A percentile compares a stretch with the other conserved stretches of the same genome.
Conservation (phyloP, 176 grass and related monocot species). For the Cocos nucifera region DNA sequence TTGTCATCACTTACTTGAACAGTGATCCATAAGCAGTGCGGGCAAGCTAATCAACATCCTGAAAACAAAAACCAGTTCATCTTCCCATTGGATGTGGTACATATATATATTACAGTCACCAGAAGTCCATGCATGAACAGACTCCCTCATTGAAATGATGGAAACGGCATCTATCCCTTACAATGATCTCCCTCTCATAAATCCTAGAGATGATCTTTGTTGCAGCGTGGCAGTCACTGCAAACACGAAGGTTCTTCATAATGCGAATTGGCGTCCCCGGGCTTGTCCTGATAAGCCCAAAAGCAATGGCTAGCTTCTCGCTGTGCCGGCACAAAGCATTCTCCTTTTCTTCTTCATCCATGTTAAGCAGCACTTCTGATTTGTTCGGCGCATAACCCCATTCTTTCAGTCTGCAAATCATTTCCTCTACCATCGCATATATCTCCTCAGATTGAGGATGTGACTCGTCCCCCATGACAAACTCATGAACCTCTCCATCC, state of each 20-base stretch:
- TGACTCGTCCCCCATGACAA: constrained; percentile 6
- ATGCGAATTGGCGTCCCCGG: constrained; percentile 11
- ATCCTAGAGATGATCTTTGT: constrained; percentile 7
- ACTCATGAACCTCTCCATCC: constrained; percentile 15
- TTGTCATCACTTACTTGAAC: too few species aligned
- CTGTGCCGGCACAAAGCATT: constrained; percentile 8
- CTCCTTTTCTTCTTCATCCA: constrained; percentile 20
- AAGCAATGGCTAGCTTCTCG: constrained; percentile 20
- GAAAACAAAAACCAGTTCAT: too few species aligned
- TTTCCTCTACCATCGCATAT: constrained; percentile 11
- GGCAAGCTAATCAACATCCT: too few species aligned
- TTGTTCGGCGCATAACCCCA: constrained; percentile 8
- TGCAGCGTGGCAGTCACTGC: constrained; percentile 10
- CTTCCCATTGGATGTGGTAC: too few species aligned
- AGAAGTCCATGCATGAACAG: constrained; percentile 13
- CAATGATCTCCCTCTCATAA: constrained; percentile 13
- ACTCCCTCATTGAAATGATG: constrained; percentile 14
- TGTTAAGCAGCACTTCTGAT: background rate
- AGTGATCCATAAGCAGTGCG: too few species aligned
- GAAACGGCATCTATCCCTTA: constrained; percentile 9
- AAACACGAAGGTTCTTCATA: constrained; percentile 22
- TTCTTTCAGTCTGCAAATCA: constrained; percentile 1
- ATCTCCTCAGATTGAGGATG: constrained; percentile 10
- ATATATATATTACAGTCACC: background rate
- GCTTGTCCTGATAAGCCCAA: constrained; percentile 4